phyloP scores from a whole-genome alignment of 768 basidiomycete genomes.

The Pisolithus marmoratus region DNA sequence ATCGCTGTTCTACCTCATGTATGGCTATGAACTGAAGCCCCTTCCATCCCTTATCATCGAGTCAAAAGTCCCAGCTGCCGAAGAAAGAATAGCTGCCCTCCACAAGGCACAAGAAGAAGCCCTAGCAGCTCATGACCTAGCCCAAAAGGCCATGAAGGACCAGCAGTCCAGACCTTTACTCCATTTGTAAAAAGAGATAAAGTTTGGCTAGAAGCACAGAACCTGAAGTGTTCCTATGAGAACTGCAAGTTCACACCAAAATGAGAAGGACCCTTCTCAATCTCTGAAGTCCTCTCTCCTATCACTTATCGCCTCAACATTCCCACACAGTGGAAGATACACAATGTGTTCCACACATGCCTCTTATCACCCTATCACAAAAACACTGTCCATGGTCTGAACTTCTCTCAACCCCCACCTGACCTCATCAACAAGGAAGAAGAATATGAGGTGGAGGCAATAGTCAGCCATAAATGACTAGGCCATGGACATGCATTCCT shows the following conservation, averaged over 20 bases:
- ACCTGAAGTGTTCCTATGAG: not conserved
- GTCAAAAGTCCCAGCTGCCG: not conserved
- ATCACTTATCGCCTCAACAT: not conserved
- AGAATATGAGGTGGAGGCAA: too few species aligned
- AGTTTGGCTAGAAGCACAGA: constrained; percentile 1
- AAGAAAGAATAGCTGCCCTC: not conserved
- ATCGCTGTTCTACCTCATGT: not conserved
- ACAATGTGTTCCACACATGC: not conserved
- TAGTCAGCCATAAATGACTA: too few species aligned
- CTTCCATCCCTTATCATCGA: not conserved
- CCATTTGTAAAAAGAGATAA: not conserved
- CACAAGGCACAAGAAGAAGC: not conserved
- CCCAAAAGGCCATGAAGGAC: not conserved
- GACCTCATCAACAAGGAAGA: too few species aligned
- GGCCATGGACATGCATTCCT: too few species aligned
- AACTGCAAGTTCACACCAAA: not conserved
- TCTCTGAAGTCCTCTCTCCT: not conserved
- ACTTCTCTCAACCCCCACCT: not conserved
- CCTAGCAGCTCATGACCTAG: not conserved
- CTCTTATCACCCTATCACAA: not conserved
- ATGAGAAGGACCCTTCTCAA: constrained; percentile 1
- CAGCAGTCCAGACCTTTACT: not conserved
- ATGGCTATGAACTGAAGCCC: not conserved
- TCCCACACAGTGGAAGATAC: not conserved
- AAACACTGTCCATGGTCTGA: not conserved